Conservation (phyloP, 2,329 filamentous ascomycete genomes). For the Pseudogymnoascus sp. region DNA sequence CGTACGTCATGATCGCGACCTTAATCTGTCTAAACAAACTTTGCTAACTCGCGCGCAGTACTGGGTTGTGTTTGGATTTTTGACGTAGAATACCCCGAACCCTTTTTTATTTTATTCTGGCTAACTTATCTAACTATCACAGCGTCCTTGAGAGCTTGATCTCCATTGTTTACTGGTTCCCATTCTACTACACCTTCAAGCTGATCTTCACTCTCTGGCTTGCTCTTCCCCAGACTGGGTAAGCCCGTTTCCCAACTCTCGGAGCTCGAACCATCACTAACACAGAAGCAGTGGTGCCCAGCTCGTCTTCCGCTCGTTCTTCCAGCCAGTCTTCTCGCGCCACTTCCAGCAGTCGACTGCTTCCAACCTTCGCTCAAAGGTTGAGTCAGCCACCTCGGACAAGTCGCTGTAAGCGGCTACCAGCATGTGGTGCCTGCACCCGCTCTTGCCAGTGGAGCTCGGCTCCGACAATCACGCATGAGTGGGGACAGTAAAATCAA, state of each 20-base stretch:
- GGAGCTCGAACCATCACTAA: constrained; percentile 13
- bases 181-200: constrained; percentile 99
- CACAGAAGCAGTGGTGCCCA: constrained; percentile 68
- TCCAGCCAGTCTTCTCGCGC: constrained; percentile 83
- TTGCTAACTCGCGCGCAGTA: constrained; percentile 45
- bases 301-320: constrained; percentile 91
- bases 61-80: constrained; percentile 78
- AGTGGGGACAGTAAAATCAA: background rate
- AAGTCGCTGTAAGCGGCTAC: constrained; percentile 51
- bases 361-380: constrained; percentile 81
- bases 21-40: constrained; percentile 14
- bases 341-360: constrained; percentile 78
- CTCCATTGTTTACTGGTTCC: constrained; percentile 87
- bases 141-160: constrained; percentile 73
- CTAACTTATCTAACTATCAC: constrained; percentile 12
- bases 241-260: constrained; percentile 33
- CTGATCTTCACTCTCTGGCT: constrained; percentile 97
- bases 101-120: background rate
- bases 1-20: constrained; percentile 38
- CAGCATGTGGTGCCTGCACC: background rate
- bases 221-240: constrained; percentile 89
- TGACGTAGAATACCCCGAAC: constrained; percentile 47
- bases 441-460: constrained; percentile 3
- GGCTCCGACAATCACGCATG: background rate
- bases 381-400: constrained; percentile 58